Percentiles rank a stretch among this genome's conserved stretches.
These are phyloP conservation scores for Termitomyces sp. DNA, from an alignment of 768 basidiomycete genomes.

Conservation along the genomic window DNA sequence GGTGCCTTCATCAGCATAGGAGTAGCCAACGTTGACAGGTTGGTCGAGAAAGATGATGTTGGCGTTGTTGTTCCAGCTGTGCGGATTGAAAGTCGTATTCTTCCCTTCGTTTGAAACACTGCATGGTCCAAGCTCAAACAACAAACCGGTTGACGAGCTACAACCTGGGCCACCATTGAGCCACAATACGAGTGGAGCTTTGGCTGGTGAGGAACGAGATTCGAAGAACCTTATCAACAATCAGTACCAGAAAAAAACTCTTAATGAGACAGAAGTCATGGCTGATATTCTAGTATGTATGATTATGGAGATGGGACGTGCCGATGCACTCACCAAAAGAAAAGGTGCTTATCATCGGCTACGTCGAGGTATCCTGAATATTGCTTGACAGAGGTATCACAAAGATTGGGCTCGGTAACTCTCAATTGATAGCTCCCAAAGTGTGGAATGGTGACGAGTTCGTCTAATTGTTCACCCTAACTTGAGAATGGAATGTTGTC, in stretches of 20 bases:
- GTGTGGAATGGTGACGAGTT: constrained; percentile 52
- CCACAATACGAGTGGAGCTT: constrained; percentile 87
- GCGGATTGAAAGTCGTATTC: constrained; percentile 65
- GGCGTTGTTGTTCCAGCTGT: constrained; percentile 82
- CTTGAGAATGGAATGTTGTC: neutral
- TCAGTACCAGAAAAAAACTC: neutral
- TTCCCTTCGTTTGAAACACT: constrained; percentile 59
- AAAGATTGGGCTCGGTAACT: constrained; percentile 63
- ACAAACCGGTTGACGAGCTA: constrained; percentile 74
- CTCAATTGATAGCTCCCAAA: constrained; percentile 50
- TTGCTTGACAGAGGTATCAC: constrained; percentile 76
- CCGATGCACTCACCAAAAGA: constrained; percentile 63
- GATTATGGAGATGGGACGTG: neutral
- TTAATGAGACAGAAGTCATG: neutral
- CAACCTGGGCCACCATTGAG: constrained; percentile 78
- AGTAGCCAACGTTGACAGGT: constrained; percentile 88
- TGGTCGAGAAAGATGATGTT: constrained; percentile 77
- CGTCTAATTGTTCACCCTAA: constrained; percentile 36
- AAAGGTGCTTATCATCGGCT: constrained; percentile 72
- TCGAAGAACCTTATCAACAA: constrained; percentile 73
- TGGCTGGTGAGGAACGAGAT: constrained; percentile 61
- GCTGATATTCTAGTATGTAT: neutral
- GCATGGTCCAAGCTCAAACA: constrained; percentile 94
- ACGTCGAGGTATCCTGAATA: constrained; percentile 83
- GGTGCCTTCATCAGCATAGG: constrained; percentile 72